A percentile compares a stretch with the other conserved stretches of the same genome.
phyloP scores from a whole-genome alignment of 1,284 basidiomycete species.

The Marasmius tenuissimus region DNA sequence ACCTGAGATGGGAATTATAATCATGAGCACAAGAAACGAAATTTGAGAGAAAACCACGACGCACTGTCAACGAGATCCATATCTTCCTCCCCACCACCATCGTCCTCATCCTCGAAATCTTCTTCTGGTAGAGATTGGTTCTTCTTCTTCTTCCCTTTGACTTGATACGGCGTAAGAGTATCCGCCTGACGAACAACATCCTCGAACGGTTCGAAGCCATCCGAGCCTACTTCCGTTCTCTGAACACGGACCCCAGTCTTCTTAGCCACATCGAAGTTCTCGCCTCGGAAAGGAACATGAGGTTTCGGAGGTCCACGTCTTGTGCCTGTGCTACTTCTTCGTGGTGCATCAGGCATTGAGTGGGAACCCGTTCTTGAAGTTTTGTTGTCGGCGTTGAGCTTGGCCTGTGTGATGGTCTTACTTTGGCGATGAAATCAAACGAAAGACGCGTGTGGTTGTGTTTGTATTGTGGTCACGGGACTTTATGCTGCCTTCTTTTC shows the following conservation, averaged over 20 bases:
- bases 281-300: constrained; percentile 73
- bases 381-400: not conserved
- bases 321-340: constrained; percentile 42
- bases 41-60: constrained; percentile 24
- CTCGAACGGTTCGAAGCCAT: constrained; percentile 85
- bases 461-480: not conserved
- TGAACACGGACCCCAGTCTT: constrained; percentile 70
- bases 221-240: constrained; percentile 70
- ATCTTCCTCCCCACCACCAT: constrained; percentile 68
- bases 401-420: not conserved
- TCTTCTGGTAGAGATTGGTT: constrained; percentile 36
- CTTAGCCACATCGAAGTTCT: constrained; percentile 73
- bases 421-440: not conserved
- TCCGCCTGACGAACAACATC: constrained; percentile 73
- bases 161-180: constrained; percentile 57
- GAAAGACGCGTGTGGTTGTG: constrained; percentile 1
- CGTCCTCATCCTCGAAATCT: constrained; percentile 35
- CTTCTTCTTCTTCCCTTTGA: constrained; percentile 46
- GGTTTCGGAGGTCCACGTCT: constrained; percentile 48
- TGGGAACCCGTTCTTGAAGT: no score
- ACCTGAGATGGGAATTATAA: constrained; percentile 31
- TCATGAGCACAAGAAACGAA: not conserved
- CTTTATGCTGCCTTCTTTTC: not conserved
- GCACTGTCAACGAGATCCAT: constrained; percentile 66
- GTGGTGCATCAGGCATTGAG: constrained; percentile 18